A percentile compares a stretch with the other conserved stretches of the same genome.
Evolutionary conservation across 176 grass and related monocot genomes (phyloP).

Genomic region (Elymus sibiricus): DNA sequence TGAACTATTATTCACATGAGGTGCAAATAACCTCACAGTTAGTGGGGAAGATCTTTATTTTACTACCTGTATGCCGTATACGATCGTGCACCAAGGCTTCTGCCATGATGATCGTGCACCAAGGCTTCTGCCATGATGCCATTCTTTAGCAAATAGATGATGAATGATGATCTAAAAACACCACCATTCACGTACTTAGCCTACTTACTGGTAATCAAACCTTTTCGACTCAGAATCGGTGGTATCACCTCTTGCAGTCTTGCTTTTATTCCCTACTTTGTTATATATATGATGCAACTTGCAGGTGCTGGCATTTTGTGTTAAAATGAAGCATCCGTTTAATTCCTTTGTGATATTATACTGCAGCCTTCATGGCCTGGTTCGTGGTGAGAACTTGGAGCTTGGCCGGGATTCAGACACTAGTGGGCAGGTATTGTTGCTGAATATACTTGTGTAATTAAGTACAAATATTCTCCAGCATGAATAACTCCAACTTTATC

Average conservation of each 20-base stretch:
- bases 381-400: slow-evolving; percentile 89
- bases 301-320: slow-evolving; percentile 9
- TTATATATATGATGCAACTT: slow-evolving; percentile 14
- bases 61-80: neutral
- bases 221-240: neutral
- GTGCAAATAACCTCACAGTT: neutral
- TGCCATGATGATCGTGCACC: neutral
- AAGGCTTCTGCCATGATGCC: neutral
- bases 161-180: neutral
- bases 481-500: slow-evolving; percentile 11
- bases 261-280: neutral
- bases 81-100: neutral
- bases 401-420: slow-evolving; percentile 91
- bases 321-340: slow-evolving; percentile 23
- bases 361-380: slow-evolving; percentile 74
- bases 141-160: neutral
- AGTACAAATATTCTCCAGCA: neutral
- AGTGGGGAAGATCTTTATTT: neutral
- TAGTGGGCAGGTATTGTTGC: slow-evolving; percentile 64
- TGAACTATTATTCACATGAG: neutral
- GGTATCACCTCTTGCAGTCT: neutral
- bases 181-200: neutral
- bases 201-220: neutral
- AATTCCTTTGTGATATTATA: slow-evolving; percentile 37
- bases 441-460: neutral